A percentile compares a stretch with the other conserved stretches of the same genome.
These are phyloP conservation scores for Fusarium pseudocircinatum DNA, from an alignment of 2,329 filamentous ascomycete genomes.

Conservation along the genomic window DNA sequence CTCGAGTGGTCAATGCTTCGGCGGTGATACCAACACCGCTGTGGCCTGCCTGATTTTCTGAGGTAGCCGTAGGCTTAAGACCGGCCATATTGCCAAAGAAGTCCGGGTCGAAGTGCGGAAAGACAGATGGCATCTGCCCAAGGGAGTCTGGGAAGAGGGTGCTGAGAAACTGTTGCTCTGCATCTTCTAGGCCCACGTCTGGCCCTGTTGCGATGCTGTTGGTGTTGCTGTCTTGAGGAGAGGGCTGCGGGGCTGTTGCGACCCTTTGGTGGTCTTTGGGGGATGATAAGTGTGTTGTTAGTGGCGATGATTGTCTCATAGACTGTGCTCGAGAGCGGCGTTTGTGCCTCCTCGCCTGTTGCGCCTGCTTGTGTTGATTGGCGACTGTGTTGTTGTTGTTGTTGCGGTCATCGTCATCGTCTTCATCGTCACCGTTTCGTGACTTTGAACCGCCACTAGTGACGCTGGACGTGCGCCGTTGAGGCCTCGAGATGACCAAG, in stretches of 20 bases:
- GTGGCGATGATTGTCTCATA: background rate
- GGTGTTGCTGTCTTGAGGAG: background rate
- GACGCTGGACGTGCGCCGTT: background rate
- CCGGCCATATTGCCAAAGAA: background rate
- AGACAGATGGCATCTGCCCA: background rate
- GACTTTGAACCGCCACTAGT: background rate
- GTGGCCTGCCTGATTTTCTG: background rate
- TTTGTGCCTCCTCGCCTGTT: background rate
- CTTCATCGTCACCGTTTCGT: background rate
- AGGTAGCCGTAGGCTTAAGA: background rate
- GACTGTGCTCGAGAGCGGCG: background rate
- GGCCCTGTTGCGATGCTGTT: background rate
- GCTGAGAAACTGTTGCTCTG: background rate
- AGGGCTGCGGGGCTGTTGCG: background rate
- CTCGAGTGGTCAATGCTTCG: background rate
- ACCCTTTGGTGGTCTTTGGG: background rate
- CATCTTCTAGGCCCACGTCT: background rate
- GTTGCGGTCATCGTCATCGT: fast-evolving
- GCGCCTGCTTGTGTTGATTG: background rate
- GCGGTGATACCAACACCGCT: background rate
- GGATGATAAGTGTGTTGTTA: background rate
- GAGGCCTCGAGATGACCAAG: background rate
- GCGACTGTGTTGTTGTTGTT: background rate
- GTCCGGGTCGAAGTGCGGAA: background rate
- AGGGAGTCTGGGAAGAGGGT: background rate